phyloP scores from a whole-genome alignment of 371 early-diverging fungal genomes.

The Mortierella sp. region DNA sequence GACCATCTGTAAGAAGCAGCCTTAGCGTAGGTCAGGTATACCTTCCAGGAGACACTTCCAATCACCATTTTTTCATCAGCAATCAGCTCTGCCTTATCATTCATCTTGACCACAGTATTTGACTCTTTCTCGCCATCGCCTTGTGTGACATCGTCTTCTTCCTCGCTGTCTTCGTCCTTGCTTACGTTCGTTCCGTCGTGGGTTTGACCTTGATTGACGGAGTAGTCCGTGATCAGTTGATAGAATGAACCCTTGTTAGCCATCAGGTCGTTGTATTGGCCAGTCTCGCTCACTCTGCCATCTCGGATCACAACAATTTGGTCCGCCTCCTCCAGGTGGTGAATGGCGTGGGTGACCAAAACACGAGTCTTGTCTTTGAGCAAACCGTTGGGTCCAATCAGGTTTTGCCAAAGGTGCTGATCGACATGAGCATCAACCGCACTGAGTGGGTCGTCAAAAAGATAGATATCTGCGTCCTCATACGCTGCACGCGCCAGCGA shows the following conservation, averaged over 20 bases:
- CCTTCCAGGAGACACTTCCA: constrained; percentile 68
- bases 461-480: constrained; percentile 64
- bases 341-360: constrained; percentile 61
- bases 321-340: constrained; percentile 59
- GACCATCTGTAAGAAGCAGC: constrained; percentile 59
- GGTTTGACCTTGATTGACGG: constrained; percentile 20
- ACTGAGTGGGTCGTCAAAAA: constrained; percentile 83
- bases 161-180: constrained; percentile 28
- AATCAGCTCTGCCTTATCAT: constrained; percentile 59
- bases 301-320: constrained; percentile 65
- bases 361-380: constrained; percentile 66
- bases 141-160: constrained; percentile 10
- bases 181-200: not conserved
- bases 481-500: constrained; percentile 65
- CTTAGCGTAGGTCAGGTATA: constrained; percentile 68
- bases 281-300: constrained; percentile 66
- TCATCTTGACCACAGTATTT: constrained; percentile 17
- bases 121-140: constrained; percentile 39
- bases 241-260: constrained; percentile 57
- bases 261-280: constrained; percentile 64
- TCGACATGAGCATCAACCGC: constrained; percentile 89
- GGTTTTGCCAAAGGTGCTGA: constrained; percentile 53
- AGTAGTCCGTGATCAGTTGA: constrained; percentile 58
- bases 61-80: constrained; percentile 69
- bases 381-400: constrained; percentile 68